Evolutionary conservation across 352 stramenopile genomes (phyloP).

Genomic region (Phytophthora sp.): DNA sequence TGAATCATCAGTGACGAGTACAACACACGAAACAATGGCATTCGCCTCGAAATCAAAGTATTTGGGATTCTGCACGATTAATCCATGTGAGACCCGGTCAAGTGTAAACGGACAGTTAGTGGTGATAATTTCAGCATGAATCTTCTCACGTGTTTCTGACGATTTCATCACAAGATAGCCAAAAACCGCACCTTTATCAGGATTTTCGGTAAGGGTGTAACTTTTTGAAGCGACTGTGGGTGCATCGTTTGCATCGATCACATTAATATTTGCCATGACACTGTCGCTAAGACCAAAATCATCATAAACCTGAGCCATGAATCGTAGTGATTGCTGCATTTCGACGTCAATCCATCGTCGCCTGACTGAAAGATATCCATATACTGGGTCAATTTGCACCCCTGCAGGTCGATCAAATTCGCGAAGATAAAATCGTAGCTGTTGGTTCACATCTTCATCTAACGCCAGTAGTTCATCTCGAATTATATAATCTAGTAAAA

Average conservation of each 20-base stretch:
- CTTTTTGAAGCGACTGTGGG: background rate
- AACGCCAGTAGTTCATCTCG: slow-evolving; percentile 4
- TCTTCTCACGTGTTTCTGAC: slow-evolving; percentile 14
- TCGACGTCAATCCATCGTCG: slow-evolving; percentile 43
- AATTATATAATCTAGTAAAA: slow-evolving; percentile 20
- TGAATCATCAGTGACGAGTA: slow-evolving; percentile 26
- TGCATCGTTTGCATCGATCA: slow-evolving; percentile 26
- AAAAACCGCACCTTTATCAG: background rate
- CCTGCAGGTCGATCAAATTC: slow-evolving; percentile 27
- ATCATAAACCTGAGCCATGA: slow-evolving; percentile 34
- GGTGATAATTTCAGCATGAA: slow-evolving; percentile 4
- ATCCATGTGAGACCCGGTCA: slow-evolving; percentile 1
- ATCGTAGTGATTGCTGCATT: slow-evolving; percentile 6
- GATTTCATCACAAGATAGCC: slow-evolving; percentile 9
- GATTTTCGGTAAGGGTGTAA: slow-evolving; percentile 25
- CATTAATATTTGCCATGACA: slow-evolving; percentile 5
- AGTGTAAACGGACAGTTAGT: slow-evolving; percentile 18
- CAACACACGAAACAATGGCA: slow-evolving; percentile 2
- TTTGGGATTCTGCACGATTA: background rate
- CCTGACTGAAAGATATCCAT: slow-evolving; percentile 26
- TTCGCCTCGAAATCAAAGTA: slow-evolving; percentile 32
- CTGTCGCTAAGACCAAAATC: slow-evolving; percentile 16
- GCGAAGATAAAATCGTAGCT: slow-evolving; percentile 18
- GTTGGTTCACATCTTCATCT: slow-evolving; percentile 20
- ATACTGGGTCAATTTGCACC: slow-evolving; percentile 29